Conservation (phyloP, 805 yeast species). For the Candida pseudofarinosa region DNA sequence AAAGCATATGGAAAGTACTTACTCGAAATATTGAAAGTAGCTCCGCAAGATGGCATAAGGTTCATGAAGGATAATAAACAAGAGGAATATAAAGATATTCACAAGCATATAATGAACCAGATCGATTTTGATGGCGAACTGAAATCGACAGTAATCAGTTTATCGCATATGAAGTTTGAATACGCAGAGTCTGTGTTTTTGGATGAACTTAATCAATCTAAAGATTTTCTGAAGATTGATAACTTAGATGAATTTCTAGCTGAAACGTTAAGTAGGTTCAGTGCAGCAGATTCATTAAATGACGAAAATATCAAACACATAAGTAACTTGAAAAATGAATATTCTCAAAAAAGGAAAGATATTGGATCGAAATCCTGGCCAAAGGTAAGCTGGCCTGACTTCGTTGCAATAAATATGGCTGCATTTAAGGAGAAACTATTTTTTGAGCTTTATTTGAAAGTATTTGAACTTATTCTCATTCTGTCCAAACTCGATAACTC, state of each 20-base stretch:
- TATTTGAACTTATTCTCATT: conserved; percentile 27
- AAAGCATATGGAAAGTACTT: conserved; percentile 26
- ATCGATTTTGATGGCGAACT: conserved; percentile 11
- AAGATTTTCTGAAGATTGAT: neutral
- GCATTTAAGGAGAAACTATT: conserved; percentile 26
- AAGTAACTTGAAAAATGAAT: conserved; percentile 16
- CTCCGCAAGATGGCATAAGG: conserved; percentile 24
- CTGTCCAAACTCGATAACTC: neutral
- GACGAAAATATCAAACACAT: conserved; percentile 21
- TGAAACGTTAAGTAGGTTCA: conserved; percentile 21
- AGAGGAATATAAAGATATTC: conserved; percentile 20
- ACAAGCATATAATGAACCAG: conserved; percentile 28
- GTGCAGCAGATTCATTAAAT: conserved; percentile 8
- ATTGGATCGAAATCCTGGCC: conserved; percentile 23
- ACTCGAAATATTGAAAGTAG: conserved; percentile 26
- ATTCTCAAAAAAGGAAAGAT: neutral
- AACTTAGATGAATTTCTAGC: conserved; percentile 20
- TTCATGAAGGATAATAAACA: conserved; percentile 28
- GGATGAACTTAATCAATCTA: conserved; percentile 13
- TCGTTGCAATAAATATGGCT: conserved; percentile 20
- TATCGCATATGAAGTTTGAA: conserved; percentile 30
- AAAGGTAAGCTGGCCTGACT: conserved; percentile 36
- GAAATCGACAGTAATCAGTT: conserved; percentile 17
- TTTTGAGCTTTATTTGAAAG: conserved; percentile 26
- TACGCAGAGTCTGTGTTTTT: conserved; percentile 27